Evolutionary conservation across 371 early-diverging fungal species (phyloP).

Genomic region (Apophysomyces elegans): DNA sequence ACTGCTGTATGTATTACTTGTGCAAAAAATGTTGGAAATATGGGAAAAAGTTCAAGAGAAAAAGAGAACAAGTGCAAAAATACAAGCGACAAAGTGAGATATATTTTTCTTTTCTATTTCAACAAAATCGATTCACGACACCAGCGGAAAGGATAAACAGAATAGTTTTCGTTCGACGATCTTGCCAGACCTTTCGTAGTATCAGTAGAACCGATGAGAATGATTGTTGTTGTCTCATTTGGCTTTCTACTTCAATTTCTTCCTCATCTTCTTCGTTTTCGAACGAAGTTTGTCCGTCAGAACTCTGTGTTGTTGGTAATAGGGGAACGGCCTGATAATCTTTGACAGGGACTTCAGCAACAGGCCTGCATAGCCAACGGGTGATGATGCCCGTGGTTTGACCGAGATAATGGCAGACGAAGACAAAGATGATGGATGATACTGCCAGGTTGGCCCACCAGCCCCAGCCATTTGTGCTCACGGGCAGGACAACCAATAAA

Average conservation of each 20-base stretch:
- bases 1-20: neutral
- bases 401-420: slow-evolving; percentile 55
- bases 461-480: slow-evolving; percentile 37
- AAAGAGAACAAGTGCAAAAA: neutral
- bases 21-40: neutral
- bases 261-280: slow-evolving; percentile 4
- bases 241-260: slow-evolving; percentile 19
- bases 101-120: neutral
- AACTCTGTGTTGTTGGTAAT: slow-evolving; percentile 26
- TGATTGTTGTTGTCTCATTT: neutral
- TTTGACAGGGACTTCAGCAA: neutral
- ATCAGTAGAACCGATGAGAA: slow-evolving; percentile 2
- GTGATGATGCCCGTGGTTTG: slow-evolving; percentile 58
- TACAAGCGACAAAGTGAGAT: no score
- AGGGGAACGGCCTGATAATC: slow-evolving; percentile 35
- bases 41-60: neutral
- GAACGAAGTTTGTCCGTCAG: neutral
- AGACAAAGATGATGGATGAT: slow-evolving; percentile 60
- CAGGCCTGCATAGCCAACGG: slow-evolving; percentile 32
- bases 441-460: slow-evolving; percentile 64
- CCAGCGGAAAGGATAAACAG: slow-evolving; percentile 22
- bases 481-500: slow-evolving; percentile 48
- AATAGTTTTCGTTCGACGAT: slow-evolving; percentile 26
- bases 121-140: slow-evolving; percentile 33
- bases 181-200: slow-evolving; percentile 2